Evolutionary conservation across 148 eudicot genomes (phyloP).

Genomic region (Rhododendron simsii): DNA sequence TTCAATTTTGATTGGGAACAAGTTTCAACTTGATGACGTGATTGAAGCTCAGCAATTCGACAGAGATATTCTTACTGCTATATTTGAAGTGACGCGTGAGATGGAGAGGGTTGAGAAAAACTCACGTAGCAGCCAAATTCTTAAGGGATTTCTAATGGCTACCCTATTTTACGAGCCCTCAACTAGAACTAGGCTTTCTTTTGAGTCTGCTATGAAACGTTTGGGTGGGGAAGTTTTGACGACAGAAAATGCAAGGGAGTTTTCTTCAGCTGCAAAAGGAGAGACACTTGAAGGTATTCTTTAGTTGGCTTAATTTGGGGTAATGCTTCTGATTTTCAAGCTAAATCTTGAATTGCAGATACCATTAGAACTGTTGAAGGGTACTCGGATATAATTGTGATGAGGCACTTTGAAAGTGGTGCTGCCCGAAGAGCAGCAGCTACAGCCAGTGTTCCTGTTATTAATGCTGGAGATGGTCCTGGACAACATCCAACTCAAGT

Average conservation of each 20-base stretch:
- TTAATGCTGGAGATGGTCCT: constrained; percentile 99
- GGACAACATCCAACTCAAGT: constrained; percentile 99
- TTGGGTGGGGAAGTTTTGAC: constrained; percentile 97
- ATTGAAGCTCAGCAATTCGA: constrained; percentile 92
- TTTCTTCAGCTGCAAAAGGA: constrained; percentile 98
- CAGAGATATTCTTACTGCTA: constrained; percentile 73
- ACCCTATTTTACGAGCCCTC: constrained; percentile 97
- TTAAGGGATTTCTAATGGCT: constrained; percentile 93
- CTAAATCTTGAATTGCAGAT: constrained; percentile 43
- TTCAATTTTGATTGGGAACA: constrained; percentile 42
- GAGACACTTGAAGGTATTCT: constrained; percentile 89
- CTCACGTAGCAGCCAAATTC: constrained; percentile 55
- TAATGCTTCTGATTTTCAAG: constrained; percentile 11
- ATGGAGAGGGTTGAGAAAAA: constrained; percentile 88
- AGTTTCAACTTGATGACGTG: constrained; percentile 79
- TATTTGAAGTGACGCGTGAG: constrained; percentile 80
- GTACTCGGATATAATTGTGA: constrained; percentile 89
- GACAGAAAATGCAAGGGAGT: constrained; percentile 94
- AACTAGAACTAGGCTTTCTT: constrained; percentile 94
- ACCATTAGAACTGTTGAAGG: constrained; percentile 95
- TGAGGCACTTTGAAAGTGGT: constrained; percentile 99
- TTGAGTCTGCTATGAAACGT: constrained; percentile 97
- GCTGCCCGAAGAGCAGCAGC: constrained; percentile 89
- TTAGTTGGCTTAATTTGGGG: neutral
- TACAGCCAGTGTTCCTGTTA: constrained; percentile 76